phyloP scores from a whole-genome alignment of 106 monocot species.

The Apostasia ramifera region DNA sequence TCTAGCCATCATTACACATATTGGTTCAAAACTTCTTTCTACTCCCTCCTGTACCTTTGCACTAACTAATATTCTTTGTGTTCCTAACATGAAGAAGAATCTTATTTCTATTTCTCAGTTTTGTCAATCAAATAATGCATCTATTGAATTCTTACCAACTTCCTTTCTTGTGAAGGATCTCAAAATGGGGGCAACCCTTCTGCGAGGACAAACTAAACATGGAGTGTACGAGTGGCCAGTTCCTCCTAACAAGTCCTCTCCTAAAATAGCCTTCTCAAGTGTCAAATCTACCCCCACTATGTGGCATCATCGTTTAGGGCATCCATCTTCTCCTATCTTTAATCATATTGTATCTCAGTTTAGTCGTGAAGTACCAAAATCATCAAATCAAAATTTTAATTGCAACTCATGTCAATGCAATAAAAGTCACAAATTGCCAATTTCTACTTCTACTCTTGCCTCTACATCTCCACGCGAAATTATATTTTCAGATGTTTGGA shows the following conservation, averaged over 20 bases:
- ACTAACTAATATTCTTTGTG: constrained; percentile 11
- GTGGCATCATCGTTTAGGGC: constrained; percentile 9
- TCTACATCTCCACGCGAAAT: constrained; percentile 6
- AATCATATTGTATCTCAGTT: constrained; percentile 1
- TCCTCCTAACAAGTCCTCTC: neutral
- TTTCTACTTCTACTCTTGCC: neutral
- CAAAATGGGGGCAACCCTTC: neutral
- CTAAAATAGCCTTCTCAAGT: neutral
- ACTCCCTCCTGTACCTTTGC: neutral
- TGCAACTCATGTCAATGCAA: constrained; percentile 15
- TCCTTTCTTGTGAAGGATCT: constrained; percentile 23
- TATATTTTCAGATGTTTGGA: constrained; percentile 12
- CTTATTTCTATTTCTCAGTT: constrained; percentile 16
- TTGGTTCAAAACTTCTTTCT: constrained; percentile 7
- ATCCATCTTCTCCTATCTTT: constrained; percentile 1
- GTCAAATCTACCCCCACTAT: neutral
- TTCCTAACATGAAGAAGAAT: constrained; percentile 15
- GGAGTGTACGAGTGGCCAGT: neutral
- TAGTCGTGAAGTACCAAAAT: neutral
- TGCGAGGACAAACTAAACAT: neutral
- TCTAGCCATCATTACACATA: constrained; percentile 3
- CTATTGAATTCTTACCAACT: neutral
- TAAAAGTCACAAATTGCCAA: constrained; percentile 14
- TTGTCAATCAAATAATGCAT: constrained; percentile 5
- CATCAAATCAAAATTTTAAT: neutral